Base-by-base conservation (phyloP, 768 basidiomycete species). In the Xanthoconium purpureum region DNA sequence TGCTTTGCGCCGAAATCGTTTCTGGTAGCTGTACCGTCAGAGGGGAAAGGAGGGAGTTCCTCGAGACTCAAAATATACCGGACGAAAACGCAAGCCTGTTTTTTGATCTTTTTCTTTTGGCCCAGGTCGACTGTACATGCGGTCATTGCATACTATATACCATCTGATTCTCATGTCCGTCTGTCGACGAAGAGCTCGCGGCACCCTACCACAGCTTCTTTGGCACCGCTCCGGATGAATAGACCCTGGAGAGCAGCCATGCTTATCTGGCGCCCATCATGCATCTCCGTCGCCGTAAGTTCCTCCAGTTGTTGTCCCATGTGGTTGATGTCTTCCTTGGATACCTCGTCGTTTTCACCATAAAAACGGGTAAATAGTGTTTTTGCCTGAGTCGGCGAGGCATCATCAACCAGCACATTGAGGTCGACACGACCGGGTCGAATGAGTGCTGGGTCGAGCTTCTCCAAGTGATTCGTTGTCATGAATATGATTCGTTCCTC, bases 401-500 rank as follows among this genome's bases (percentile, higher is more conserved):
- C 92, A 63, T 99, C 91, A 71, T 88, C 94, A 47, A 99, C 81
- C 37, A 89, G 73, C 61, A 91, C 83, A 29, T 84, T 80, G 45
- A 98, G 71, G 71, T 99, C 97, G 42, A 99, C 95, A 11, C 97
- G 84, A 17, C 97, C 97, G 1, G 97, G 96, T 49, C 97, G 86
- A 66, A 98, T 92, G 45, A 99, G 83, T 0, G 96, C 97, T 7
- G 93, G 88, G 73, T 99, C 97, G 36, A 99, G 83, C 59, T 79
- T 81, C 57, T 90, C 85, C 52, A 91, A 70, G 64, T 98, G 97
- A 71, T 99, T 99, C n/a, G 97, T 98, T 0, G 97, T 99, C 87
- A 99, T 91, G 75, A 99, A 99, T 36, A 99, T 84, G 68, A 99
- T 88, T n/a, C 97, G 87, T 66, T 97, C 94, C 74, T 98, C 95